phyloP scores from a whole-genome alignment of 345 rosid genomes.

The Eucalyptus shirleyi region DNA sequence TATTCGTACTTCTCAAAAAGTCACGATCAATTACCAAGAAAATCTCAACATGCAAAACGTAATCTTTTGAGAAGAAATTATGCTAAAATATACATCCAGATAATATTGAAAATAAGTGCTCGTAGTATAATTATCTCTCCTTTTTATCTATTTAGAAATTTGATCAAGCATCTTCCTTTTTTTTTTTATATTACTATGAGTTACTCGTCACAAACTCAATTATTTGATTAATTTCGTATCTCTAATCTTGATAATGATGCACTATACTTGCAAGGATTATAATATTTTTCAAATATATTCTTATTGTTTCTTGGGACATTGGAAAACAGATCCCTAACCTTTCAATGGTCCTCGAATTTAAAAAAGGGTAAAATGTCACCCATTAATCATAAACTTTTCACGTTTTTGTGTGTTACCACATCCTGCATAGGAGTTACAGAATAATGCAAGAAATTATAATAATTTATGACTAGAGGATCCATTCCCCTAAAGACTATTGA shows the following conservation, averaged over 20 bases:
- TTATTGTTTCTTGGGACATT: not conserved
- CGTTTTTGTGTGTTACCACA: not conserved
- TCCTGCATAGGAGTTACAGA: not conserved
- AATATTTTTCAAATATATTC: not conserved
- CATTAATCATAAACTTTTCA: not conserved
- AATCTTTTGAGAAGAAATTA: not conserved
- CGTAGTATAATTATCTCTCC: fast-evolving
- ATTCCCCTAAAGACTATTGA: not conserved
- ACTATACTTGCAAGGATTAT: fast-evolving
- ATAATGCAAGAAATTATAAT: too few relatives aligned
- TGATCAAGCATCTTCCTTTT: not conserved
- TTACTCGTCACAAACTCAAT: not conserved
- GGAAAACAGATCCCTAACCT: not conserved
- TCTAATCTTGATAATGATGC: not conserved
- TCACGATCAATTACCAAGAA: not conserved
- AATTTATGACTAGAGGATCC: too few relatives aligned
- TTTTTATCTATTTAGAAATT: not conserved
- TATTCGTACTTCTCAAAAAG: not conserved
- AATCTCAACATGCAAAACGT: not conserved
- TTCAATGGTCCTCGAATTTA: not conserved
- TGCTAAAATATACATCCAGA: not conserved
- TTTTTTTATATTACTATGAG: not conserved
- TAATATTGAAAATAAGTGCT: not conserved
- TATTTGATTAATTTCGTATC: not conserved
- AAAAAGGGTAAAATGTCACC: not conserved